These are phyloP conservation scores for Hanseniaspora meyeri DNA, from an alignment of 805 yeast species.

Conservation along the genomic window DNA sequence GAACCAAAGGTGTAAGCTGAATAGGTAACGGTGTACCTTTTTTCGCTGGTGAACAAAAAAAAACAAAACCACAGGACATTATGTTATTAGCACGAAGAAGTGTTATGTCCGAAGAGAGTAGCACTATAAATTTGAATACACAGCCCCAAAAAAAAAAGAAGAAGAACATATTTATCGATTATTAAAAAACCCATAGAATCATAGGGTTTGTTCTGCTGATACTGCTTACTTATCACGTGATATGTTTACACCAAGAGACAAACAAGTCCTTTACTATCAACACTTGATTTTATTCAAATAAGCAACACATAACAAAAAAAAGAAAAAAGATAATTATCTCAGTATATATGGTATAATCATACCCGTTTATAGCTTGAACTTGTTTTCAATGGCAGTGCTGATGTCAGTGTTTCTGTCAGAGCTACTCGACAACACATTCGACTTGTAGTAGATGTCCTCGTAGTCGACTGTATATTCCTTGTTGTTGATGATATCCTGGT, in stretches of 20 bases:
- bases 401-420: slow-evolving; percentile 34
- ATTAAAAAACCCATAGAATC: no score
- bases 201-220: no score
- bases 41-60: no score
- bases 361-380: slow-evolving; percentile 36
- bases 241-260: background rate
- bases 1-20: no score
- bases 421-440: slow-evolving; percentile 28
- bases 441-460: slow-evolving; percentile 76
- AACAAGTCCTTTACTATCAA: background rate
- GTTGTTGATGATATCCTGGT: slow-evolving; percentile 66
- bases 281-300: background rate
- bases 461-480: slow-evolving; percentile 72
- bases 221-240: background rate
- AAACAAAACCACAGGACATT: no score
- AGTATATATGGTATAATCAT: background rate
- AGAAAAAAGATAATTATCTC: background rate
- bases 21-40: no score
- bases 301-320: no score
- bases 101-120: background rate
- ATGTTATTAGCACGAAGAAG: no score
- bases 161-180: no score
- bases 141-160: no score
- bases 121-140: no score
- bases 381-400: slow-evolving; percentile 63